These are phyloP conservation scores for Suhomyces sp. DNA, from an alignment of 805 yeast species.

Conservation along the genomic window DNA sequence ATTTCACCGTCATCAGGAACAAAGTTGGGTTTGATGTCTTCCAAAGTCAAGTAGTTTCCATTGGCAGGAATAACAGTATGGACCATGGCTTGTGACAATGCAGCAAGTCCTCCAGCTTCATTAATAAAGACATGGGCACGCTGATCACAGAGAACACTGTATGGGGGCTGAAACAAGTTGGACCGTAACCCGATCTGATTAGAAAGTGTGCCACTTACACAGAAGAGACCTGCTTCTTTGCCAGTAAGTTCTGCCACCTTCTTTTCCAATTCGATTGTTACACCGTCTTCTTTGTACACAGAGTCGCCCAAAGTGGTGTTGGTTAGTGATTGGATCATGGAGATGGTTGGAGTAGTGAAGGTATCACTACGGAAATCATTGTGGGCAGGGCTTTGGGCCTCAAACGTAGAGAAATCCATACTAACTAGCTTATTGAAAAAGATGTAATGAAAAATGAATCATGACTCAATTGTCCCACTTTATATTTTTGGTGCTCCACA, in stretches of 20 bases:
- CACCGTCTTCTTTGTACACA: constrained; percentile 40
- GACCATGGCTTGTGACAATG: constrained; percentile 42
- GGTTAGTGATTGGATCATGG: constrained; percentile 41
- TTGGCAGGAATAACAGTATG: constrained; percentile 37
- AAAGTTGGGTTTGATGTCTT: constrained; percentile 35
- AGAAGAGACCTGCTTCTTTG: constrained; percentile 38
- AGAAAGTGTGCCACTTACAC: constrained; percentile 43
- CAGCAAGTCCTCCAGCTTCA: constrained; percentile 45
- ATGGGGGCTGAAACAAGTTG: constrained; percentile 42
- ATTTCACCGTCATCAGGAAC: constrained; percentile 45
- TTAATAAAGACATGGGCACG: constrained; percentile 35
- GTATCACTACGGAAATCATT: constrained; percentile 65
- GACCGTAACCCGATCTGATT: constrained; percentile 41
- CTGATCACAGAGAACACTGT: constrained; percentile 37
- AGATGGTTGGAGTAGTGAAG: constrained; percentile 75
- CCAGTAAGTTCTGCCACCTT: constrained; percentile 37
- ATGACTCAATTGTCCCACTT: background rate
- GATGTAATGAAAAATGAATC: background rate
- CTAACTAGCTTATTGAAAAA: background rate
- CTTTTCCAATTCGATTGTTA: constrained; percentile 32
- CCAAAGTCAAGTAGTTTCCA: constrained; percentile 34
- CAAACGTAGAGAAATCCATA: constrained; percentile 2
- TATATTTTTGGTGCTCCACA: background rate
- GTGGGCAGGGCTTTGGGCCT: constrained; percentile 23
- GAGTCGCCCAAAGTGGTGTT: constrained; percentile 40